These are phyloP conservation scores for Exophiala sp. DNA, from an alignment of 2,329 filamentous ascomycete species.

Conservation along the genomic window DNA sequence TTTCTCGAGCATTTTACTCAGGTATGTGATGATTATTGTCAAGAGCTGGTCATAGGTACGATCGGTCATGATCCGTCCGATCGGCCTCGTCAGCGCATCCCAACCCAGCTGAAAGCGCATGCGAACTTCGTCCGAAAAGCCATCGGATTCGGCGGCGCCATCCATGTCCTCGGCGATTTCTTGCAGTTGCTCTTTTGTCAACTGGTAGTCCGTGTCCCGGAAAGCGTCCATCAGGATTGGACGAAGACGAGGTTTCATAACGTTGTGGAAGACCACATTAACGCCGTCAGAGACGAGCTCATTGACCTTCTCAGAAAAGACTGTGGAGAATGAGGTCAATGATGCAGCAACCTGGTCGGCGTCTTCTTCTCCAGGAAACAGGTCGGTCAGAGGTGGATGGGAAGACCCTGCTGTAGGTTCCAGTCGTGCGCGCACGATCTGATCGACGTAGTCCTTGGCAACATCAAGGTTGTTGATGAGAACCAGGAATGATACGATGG, in stretches of 20 bases:
- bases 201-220: constrained; percentile 80
- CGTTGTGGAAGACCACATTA: constrained; percentile 77
- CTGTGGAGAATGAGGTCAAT: constrained; percentile 54
- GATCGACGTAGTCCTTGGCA: constrained; percentile 79
- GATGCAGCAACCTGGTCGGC: constrained; percentile 62
- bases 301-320: constrained; percentile 69
- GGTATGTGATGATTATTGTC: constrained; percentile 64
- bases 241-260: constrained; percentile 76
- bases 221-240: constrained; percentile 83
- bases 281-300: constrained; percentile 82
- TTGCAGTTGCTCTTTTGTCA: constrained; percentile 45
- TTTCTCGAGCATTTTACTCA: constrained; percentile 78
- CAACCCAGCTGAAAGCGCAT: constrained; percentile 78
- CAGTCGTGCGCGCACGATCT: constrained; percentile 70
- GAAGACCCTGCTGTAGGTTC: constrained; percentile 40
- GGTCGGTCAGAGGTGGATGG: constrained; percentile 33
- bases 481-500: constrained; percentile 81
- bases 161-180: constrained; percentile 33
- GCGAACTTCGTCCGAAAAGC: constrained; percentile 59
- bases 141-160: constrained; percentile 28
- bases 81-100: constrained; percentile 76
- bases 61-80: constrained; percentile 75
- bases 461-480: constrained; percentile 94
- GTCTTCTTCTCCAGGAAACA: constrained; percentile 76
- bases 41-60: constrained; percentile 71